Conservation (phyloP, 305 asterid genomes). For the Fraxinus angustifolia region DNA sequence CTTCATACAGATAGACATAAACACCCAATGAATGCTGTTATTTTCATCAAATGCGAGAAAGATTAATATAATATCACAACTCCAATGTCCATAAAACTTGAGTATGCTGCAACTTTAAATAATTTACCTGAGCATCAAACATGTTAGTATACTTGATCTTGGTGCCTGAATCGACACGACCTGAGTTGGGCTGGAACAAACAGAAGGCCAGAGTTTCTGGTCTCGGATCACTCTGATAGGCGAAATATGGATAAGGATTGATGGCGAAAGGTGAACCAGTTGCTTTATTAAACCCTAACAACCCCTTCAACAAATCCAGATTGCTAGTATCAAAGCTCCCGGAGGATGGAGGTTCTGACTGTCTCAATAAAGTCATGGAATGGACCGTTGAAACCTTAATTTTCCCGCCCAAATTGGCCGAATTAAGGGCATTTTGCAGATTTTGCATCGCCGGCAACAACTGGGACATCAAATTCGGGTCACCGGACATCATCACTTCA, state of each 20-base stretch:
- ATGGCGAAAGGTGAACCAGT: slow-evolving; percentile 51
- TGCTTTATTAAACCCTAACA: slow-evolving; percentile 40
- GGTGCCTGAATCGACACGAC: slow-evolving; percentile 47
- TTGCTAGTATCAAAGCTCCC: slow-evolving; percentile 47
- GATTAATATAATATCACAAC: not conserved
- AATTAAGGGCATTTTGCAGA: slow-evolving; percentile 38
- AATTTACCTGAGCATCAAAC: slow-evolving; percentile 61
- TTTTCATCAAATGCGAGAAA: not conserved
- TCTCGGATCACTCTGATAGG: slow-evolving; percentile 52
- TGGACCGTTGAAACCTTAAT: slow-evolving; percentile 60
- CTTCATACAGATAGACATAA: not conserved
- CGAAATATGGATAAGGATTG: slow-evolving; percentile 59
- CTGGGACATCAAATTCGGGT: slow-evolving; percentile 36
- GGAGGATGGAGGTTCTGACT: slow-evolving; percentile 52
- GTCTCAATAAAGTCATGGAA: slow-evolving; percentile 46
- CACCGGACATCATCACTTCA: slow-evolving; percentile 49
- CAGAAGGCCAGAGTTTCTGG: slow-evolving; percentile 60
- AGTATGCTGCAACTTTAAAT: not conserved
- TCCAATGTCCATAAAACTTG: not conserved
- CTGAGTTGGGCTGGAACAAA: slow-evolving; percentile 51
- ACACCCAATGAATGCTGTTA: not conserved
- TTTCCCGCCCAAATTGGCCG: slow-evolving; percentile 33
- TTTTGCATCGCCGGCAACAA: slow-evolving; percentile 60
- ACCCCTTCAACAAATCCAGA: slow-evolving; percentile 42
- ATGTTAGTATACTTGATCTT: slow-evolving; percentile 49